Base-by-base conservation (phyloP, 208 protist genomes). In the Phytomonas sp. region DNA sequence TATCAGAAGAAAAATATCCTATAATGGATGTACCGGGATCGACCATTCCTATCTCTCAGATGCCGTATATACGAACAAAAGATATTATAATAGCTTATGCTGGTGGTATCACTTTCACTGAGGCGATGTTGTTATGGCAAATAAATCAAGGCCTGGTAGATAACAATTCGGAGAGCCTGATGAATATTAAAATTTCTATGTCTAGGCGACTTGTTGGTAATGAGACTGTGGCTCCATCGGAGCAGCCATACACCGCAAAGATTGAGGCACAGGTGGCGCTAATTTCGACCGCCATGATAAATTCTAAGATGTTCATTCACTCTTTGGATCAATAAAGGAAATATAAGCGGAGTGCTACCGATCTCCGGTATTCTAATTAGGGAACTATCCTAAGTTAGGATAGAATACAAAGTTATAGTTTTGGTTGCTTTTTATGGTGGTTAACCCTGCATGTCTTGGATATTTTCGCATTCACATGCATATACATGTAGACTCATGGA, bases 11-110 rank as follows among this genome's bases (percentile, higher is more conserved):
- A 29, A 72, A 78, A 11, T 95, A 94, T 67, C 81, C 86, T 2
- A 79, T 85, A 40, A 72, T 86, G 73, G 79, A 86, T 67, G 87
- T 92, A 37, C 66, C 60, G 29, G 83, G 82, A 30, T 81, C 78
- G 26, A 82, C 91, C 29, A 84, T 94, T 56, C 69, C 85, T 23
- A 60, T 69, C 29, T 71, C 81, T 2, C 72, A 85, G 69, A 77
- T 81, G 4, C 82, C 82, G 16, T 81, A 72, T 61, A 76, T 89
- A 36, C 83, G 81, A 64, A 83, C 73, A 33, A 93, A 93, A 67
- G 91, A 95, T 74, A 91, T 95, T 60, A 78, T 95, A 42, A 76
- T 95, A 61, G 82, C 93, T 12, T 87, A 89, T 70, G 72, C 89
- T 26, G 91, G 91, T 56, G 91, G 91, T 63, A 74, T 92, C 62